Evolutionary conservation across 352 stramenopile species (phyloP), one percentile per base, ranked within the genome.

Genomic region (Globisporangium emineosum): DNA sequence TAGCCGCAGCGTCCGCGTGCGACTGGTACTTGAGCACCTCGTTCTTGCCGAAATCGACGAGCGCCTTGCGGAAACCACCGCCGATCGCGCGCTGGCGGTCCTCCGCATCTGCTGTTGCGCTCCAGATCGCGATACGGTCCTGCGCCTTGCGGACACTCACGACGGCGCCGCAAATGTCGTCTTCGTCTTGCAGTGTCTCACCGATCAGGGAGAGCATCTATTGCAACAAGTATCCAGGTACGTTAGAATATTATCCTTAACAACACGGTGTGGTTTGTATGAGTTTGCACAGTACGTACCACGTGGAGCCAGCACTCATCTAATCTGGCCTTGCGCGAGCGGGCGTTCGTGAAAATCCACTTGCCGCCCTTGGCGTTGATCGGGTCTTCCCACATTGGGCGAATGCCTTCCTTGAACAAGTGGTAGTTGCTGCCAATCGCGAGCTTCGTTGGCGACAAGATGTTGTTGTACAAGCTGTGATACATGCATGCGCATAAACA

Each of bases 331-430:
- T 91, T 93, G 65, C 97, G 91, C 56, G 93, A 92, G 69, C 97
- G 97, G 47, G 91, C 80, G 53, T 99, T 97, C 17, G 95, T 98
- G 43, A 99, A 90, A 63, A 99, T 97, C 83, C 97, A 99, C 78
- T 99, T 99, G 66, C 97, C 97, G 35, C 97, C 97, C 73, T 88
- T 98, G 65, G 76, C 85, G 75, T 98, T 99, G 43, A 88, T 80
- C 25, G 89, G 83, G 73, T 99, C 96, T 79, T 99, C 97, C 97
- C 97, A 99, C 90, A 98, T 98, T 25, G 97, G 97, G 58, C 95
- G 85, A 49, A 98, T 93, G 52, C 96, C 96, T 51, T 98, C 83
- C 74, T 98, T 98, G 74, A 99, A 99, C 66, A 99, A 81, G 72
- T 98, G 96, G 77, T 99, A 99, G 86, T 99, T 98, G 71, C 89